phyloP scores from a whole-genome alignment of 2,329 filamentous ascomycete genomes.

The Hypoxylon sp. region DNA sequence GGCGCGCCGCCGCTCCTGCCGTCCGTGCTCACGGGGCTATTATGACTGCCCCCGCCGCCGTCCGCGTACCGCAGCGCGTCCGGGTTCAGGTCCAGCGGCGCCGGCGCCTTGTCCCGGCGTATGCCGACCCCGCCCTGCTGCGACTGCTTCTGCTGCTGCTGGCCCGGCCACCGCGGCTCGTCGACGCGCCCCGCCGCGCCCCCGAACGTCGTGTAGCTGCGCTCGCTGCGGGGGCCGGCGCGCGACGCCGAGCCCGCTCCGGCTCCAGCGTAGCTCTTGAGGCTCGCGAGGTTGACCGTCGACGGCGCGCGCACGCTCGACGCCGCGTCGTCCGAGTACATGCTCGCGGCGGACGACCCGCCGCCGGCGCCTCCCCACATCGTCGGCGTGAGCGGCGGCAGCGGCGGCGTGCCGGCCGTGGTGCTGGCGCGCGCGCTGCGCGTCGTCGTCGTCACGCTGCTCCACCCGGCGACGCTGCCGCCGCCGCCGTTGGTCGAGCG shows the following conservation, averaged over 20 bases:
- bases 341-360: constrained; percentile 41
- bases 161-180: constrained; percentile 28
- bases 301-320: constrained; percentile 26
- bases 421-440: constrained; percentile 35
- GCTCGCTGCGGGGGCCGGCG: constrained; percentile 32
- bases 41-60: neutral
- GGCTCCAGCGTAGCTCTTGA: constrained; percentile 21
- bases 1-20: constrained; percentile 20
- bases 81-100: constrained; percentile 34
- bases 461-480: too few relatives aligned
- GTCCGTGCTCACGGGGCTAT: constrained; percentile 27
- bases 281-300: constrained; percentile 8
- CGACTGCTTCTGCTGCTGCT: constrained; percentile 20
- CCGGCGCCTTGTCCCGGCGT: constrained; percentile 30
- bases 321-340: constrained; percentile 41
- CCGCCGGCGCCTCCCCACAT: too few relatives aligned
- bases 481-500: constrained; percentile 25
- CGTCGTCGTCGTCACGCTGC: constrained; percentile 36
- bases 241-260: constrained; percentile 11
- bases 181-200: constrained; percentile 7
- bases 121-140: constrained; percentile 14
- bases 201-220: constrained; percentile 38
- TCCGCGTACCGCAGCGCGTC: constrained; percentile 35
- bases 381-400: constrained; percentile 33
- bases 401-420: constrained; percentile 8